Evolutionary conservation across 2,329 filamentous ascomycete species (phyloP), one percentile per base, ranked within the genome.

Genomic region (Fusarium aywerte): DNA sequence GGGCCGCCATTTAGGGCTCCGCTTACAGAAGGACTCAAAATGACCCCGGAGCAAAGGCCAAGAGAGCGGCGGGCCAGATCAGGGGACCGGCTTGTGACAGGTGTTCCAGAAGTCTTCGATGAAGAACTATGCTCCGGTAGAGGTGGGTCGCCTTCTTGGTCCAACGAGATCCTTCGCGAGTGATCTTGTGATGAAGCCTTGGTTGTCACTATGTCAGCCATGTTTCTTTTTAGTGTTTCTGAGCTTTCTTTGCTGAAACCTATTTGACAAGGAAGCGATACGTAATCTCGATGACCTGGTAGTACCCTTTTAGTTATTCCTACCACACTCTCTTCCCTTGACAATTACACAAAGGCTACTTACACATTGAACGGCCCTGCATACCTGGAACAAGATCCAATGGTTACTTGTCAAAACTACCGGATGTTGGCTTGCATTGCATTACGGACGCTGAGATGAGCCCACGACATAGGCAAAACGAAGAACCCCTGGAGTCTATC

Each of bases 401-500:
- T 29, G 29, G 55, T 43, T 38, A 39, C 54, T 61, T 52, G 38
- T 42, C 43, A 40, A 43, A 48, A 45, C 36, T 44, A 48, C 48
- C 60, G 47, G 65, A 68, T 33, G 66, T 47, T 45, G 31, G 20
- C 45, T 29, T 51, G 39, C 21, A 45, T 62, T 57, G 62, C 21
- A 45, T 62, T 57, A 59, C 67, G 67, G 65, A 69, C 67, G 67
- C 59, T 38, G 53, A 67, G 51, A 53, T 72, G 69, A 72, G 69
- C 69, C 67, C 68, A 70, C 54, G 38, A 35, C 47, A 48, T 47
- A 62, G 63, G 27, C 40, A 43, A 29, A 43, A 18, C 40, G 16
- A 36, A 29, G 31, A 40, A 55, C 65, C 67, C 67, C 67, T 65
- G 65, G 48, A 65, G 45, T 18, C 32, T 35, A 58, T 35, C 40